Evolutionary conservation across 106 monocot species (phyloP), one percentile per base, ranked within the genome.

Genomic region (Narthecium ossifragum): DNA sequence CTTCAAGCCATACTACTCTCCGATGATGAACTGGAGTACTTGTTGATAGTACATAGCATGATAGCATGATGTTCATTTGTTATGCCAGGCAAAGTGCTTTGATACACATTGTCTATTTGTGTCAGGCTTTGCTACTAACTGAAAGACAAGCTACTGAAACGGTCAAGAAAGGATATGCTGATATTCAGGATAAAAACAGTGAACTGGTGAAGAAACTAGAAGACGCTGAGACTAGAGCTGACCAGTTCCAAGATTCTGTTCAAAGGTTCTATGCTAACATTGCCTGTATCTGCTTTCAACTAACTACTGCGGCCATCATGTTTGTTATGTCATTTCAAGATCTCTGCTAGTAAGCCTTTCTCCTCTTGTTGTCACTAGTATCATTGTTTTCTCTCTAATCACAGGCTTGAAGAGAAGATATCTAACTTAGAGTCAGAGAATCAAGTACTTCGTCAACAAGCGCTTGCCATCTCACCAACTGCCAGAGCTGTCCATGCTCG

Each of bases 371-470:
- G 36, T 36, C 5, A 36, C 36, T 6, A 36, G 5, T 36, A 6
- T 36, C 36, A 36, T 12, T 69, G 23, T 26, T 51, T n/a, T 71
- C 29, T 15, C 21, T 14, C 15, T 49, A 7, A 13, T 15, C 11
- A 26, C 53, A 92, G 88, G 59, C 80, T 92, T 48, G 88, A 92
- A 66, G 92, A 92, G 55, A 92, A 81, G 34, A 49, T 79, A 31
- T 72, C 88, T 48, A 88, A 87, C 56, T 60, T 88, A 24, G 88
- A 92, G 66, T 80, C 83, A 24, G 92, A 92, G 63, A 84, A 84
- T 36, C 74, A 92, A 84, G 87, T 92, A 26, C 83, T 92, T 65
- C 83, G 86, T 46, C 88, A 88, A 49, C 87, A 87, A 40, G 80
- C 83, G 48, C 84, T 92, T 62, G 61, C 83, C 18, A 80, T 88